phyloP scores from a whole-genome alignment of 1,284 basidiomycete genomes.

The Cryptococcus deneoformans region DNA sequence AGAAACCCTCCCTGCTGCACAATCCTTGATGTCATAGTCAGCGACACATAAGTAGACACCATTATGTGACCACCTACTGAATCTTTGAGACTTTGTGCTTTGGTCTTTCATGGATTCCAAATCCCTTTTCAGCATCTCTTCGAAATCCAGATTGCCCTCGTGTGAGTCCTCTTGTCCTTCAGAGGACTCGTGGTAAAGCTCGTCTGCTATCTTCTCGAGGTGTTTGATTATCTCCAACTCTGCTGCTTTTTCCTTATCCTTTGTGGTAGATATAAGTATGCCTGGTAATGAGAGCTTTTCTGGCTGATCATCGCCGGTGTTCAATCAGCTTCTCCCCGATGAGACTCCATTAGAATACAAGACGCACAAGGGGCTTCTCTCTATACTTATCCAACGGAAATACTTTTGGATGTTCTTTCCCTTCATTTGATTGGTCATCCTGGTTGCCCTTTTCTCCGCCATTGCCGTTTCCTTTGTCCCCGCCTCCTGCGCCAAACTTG shows the following conservation, averaged over 20 bases:
- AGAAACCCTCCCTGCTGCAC: neutral
- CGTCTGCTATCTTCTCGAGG: slow-evolving; percentile 41
- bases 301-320: slow-evolving; percentile 16
- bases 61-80: slow-evolving; percentile 19
- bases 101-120: slow-evolving; percentile 25
- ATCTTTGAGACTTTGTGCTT: slow-evolving; percentile 33
- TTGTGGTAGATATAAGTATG: slow-evolving; percentile 34
- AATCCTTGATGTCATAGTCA: neutral
- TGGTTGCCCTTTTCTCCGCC: slow-evolving; percentile 12
- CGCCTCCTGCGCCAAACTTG: slow-evolving; percentile 19
- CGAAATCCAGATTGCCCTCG: slow-evolving; percentile 35
- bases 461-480: slow-evolving; percentile 8
- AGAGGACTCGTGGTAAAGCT: slow-evolving; percentile 37
- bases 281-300: slow-evolving; percentile 34
- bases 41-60: slow-evolving; percentile 15
- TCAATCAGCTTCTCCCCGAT: neutral
- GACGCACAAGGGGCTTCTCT: slow-evolving; percentile 22
- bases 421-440: neutral
- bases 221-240: slow-evolving; percentile 41
- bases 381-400: slow-evolving; percentile 27
- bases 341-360: neutral
- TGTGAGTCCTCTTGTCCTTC: slow-evolving; percentile 14
- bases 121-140: slow-evolving; percentile 40
- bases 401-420: slow-evolving; percentile 6
- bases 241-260: slow-evolving; percentile 38